These are phyloP conservation scores for Fusarium newnesense DNA, from an alignment of 2,329 filamentous ascomycete species.

Conservation along the genomic window DNA sequence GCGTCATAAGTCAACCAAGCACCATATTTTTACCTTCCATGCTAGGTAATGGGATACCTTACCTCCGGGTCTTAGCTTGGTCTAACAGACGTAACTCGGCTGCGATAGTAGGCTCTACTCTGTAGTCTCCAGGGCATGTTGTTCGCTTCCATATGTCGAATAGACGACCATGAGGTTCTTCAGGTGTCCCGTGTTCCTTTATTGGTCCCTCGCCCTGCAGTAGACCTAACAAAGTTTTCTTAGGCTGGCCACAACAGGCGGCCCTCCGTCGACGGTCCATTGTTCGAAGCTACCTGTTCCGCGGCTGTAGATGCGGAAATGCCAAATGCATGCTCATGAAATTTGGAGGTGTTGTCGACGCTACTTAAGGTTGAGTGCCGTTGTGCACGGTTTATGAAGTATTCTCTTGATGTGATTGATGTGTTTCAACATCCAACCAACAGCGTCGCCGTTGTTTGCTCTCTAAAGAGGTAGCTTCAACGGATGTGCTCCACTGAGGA, in stretches of 20 bases:
- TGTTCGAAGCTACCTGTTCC: not conserved
- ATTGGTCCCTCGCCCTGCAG: constrained; percentile 16
- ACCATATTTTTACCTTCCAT: not conserved
- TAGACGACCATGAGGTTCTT: not conserved
- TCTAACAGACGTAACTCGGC: not conserved
- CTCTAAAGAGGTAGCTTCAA: constrained; percentile 20
- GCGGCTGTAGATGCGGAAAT: not conserved
- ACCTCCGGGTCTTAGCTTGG: not conserved
- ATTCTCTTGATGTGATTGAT: constrained; percentile 9
- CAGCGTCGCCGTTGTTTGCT: constrained; percentile 21
- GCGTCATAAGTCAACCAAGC: not conserved
- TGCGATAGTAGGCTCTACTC: not conserved
- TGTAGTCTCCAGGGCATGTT: not conserved
- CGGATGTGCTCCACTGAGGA: constrained; percentile 21
- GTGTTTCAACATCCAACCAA: not conserved
- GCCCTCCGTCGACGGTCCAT: not conserved
- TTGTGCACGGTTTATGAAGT: constrained; percentile 1
- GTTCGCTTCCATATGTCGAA: not conserved
- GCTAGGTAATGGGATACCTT: too few relatives aligned
- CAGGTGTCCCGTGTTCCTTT: constrained; percentile 10
- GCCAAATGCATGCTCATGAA: constrained; percentile 3
- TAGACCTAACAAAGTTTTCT: constrained; percentile 5
- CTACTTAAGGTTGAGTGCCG: constrained; percentile 16
- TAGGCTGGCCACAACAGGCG: constrained; percentile 3
- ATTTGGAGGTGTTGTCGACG: constrained; percentile 1